Evolutionary conservation across 305 asterid species (phyloP).

Genomic region (Fraxinus baroniana): DNA sequence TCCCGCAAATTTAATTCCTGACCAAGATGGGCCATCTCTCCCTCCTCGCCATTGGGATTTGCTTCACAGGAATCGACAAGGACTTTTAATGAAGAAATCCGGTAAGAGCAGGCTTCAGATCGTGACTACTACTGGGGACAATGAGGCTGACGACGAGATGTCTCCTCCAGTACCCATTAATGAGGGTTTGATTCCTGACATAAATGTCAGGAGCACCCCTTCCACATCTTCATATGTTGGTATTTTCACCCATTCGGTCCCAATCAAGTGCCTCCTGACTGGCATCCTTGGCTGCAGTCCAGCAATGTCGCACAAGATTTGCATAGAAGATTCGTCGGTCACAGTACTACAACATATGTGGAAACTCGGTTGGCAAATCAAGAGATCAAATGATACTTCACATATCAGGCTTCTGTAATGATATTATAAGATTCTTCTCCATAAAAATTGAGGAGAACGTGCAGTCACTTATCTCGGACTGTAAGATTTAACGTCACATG

Average conservation of each 20-base stretch:
- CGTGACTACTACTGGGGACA: constrained; percentile 76
- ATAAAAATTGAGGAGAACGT: background rate
- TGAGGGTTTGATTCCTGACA: constrained; percentile 46
- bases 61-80: constrained; percentile 59
- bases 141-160: constrained; percentile 98
- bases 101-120: constrained; percentile 94
- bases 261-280: constrained; percentile 77
- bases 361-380: constrained; percentile 90
- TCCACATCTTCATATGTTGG: constrained; percentile 53
- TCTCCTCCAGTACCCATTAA: constrained; percentile 69
- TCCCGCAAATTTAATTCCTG: constrained; percentile 39
- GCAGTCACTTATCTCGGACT: background rate
- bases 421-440: constrained; percentile 9
- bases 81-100: constrained; percentile 64
- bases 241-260: constrained; percentile 74
- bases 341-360: constrained; percentile 86
- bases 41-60: constrained; percentile 55
- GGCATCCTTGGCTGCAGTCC: constrained; percentile 88
- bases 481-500: background rate
- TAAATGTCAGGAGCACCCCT: constrained; percentile 40
- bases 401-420: constrained; percentile 77
- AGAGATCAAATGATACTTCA: constrained; percentile 83
- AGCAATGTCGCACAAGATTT: constrained; percentile 65
- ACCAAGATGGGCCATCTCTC: constrained; percentile 48
- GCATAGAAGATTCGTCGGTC: constrained; percentile 82